phyloP scores from a whole-genome alignment of 2,329 filamentous ascomycete species.

The Ophiostoma pallidulum region DNA sequence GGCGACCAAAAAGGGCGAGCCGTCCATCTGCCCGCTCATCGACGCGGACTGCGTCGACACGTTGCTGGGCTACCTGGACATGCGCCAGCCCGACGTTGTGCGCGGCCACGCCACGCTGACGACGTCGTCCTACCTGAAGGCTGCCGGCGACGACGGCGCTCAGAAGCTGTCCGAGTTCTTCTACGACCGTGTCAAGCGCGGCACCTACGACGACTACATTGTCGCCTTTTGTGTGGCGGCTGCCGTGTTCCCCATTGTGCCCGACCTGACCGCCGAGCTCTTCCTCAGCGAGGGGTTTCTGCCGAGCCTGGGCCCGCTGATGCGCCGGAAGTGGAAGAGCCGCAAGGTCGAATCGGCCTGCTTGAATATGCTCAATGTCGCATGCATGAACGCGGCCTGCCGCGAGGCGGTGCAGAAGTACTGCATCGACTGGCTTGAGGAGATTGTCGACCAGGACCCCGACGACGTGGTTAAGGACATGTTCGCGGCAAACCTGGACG shows the following conservation, averaged over 20 bases:
- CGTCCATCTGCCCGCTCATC: constrained; percentile 51
- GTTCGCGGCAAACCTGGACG: constrained; percentile 41
- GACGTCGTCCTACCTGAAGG: constrained; percentile 74
- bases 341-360: constrained; percentile 77
- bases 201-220: constrained; percentile 80
- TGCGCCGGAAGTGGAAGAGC: constrained; percentile 74
- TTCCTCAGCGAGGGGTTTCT: constrained; percentile 89
- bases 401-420: constrained; percentile 77
- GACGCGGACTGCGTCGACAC: constrained; percentile 74
- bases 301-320: constrained; percentile 62
- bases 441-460: constrained; percentile 65
- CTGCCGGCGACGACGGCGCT: constrained; percentile 60
- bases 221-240: constrained; percentile 89
- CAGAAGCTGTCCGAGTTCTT: constrained; percentile 66
- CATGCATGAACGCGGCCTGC: constrained; percentile 76
- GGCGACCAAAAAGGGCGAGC: constrained; percentile 33
- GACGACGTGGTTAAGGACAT: constrained; percentile 43
- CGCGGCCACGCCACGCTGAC: constrained; percentile 75
- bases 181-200: constrained; percentile 57
- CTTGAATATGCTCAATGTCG: constrained; percentile 81
- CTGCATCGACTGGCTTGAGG: constrained; percentile 78
- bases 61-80: constrained; percentile 76
- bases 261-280: constrained; percentile 62
- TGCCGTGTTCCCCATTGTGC: constrained; percentile 76
- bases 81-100: constrained; percentile 63